Evolutionary conservation across 495 filamentous ascomycete species (phyloP), one percentile per base, ranked within the genome.

Genomic region (Pyrenopolyporus hunteri): DNA sequence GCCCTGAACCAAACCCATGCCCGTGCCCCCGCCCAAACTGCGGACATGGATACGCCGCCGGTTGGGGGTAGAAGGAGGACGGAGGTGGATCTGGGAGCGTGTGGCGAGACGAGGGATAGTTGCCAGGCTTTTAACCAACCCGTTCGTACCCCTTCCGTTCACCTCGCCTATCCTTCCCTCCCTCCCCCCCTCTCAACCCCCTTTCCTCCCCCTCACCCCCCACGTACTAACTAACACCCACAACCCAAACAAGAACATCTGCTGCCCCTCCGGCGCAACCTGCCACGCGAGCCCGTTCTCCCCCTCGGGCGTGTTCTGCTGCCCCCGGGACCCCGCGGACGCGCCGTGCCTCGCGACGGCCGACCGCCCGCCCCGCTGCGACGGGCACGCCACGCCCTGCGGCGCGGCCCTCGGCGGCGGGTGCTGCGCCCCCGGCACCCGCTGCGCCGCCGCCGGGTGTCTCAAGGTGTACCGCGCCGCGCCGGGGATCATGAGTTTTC

Each of bases 241-340:
- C 26, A 42, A 26, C 13, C 2, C 10, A 2, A n/a, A 7, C 2
- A 48, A 66, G 63, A 61, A 60, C 13, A 53, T 66, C 7, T 66
- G 63, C 63, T 66, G 63, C 32, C 57, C 57, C 32, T 14, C 4
- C n/a, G 51, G 46, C 23, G 57, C 49, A 40, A 16, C 35, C 32
- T 66, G 63, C 57, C 40, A 62, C 46, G 4, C 31, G 3, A 62
- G 37, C 63, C 8, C 1, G 9, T 66, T 57, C 57, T 57, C 63
- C 1, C 46, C 57, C 2, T 66, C 63, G 3, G 63, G 63, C 40
- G 39, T 66, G 1, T 66, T 40, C 63, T 66, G 63, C 57, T 66
- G 63, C 51, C 16, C 46, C 7, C 13, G 33, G 9, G 6, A 35
- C 45, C 0, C 43, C 3, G n/a, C n/a, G n/a, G n/a, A n/a, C n/a